phyloP scores from a whole-genome alignment of 257 asterid species.

The Nicotiana tabacum region DNA sequence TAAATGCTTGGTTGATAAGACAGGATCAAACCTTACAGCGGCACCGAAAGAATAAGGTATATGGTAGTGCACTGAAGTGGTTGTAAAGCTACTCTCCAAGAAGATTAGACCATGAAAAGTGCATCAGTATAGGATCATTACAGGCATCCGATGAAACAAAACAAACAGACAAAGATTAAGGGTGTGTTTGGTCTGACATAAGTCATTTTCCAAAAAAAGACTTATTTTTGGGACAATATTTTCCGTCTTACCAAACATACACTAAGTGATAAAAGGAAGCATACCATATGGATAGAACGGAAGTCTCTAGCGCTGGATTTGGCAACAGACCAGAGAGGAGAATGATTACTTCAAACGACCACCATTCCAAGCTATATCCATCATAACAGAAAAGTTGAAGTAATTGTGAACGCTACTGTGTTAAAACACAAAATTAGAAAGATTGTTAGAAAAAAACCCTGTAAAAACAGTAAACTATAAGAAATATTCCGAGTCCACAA shows the following conservation, averaged over 20 bases:
- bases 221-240: too few relatives aligned
- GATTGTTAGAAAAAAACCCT: too few relatives aligned
- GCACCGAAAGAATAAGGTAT: constrained; percentile 63
- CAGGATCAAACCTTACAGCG: constrained; percentile 60
- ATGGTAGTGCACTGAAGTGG: constrained; percentile 51
- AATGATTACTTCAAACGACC: constrained; percentile 67
- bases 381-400: background rate
- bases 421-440: too few relatives aligned
- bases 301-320: constrained; percentile 69
- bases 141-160: background rate
- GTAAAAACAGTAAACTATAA: too few relatives aligned
- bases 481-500: too few relatives aligned
- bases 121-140: background rate
- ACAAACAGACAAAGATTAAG: too few relatives aligned
- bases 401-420: too few relatives aligned
- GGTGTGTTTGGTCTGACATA: too few relatives aligned
- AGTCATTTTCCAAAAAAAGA: too few relatives aligned
- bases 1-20: background rate
- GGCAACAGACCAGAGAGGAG: constrained; percentile 74
- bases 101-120: background rate
- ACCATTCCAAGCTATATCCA: constrained; percentile 62
- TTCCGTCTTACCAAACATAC: too few relatives aligned
- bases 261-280: background rate
- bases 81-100: constrained; percentile 49
- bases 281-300: constrained; percentile 72